Evolutionary conservation across 345 rosid genomes (phyloP).

Genomic region (Ricinus communis): DNA sequence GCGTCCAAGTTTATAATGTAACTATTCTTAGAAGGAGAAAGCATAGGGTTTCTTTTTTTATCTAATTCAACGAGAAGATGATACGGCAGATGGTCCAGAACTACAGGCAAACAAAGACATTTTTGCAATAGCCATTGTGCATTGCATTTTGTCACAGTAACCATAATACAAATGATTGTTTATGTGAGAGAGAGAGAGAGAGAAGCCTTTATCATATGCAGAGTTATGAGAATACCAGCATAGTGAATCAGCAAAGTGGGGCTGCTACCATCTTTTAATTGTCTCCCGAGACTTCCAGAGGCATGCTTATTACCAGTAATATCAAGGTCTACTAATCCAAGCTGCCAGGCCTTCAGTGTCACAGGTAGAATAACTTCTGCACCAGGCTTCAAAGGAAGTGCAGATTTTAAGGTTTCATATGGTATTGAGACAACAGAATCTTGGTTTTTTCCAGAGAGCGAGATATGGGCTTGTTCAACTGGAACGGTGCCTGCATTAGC

Average conservation of each 20-base stretch:
- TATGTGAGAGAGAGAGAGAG: not conserved
- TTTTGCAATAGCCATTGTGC: not conserved
- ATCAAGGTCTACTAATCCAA: conserved; percentile 61
- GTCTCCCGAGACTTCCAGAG: conserved; percentile 58
- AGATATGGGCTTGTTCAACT: conserved; percentile 87
- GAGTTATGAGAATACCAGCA: conserved; percentile 53
- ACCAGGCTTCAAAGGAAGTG: conserved; percentile 93
- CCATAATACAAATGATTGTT: not conserved
- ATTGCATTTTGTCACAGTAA: not conserved
- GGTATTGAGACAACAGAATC: conserved; percentile 83
- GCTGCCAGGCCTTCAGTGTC: conserved; percentile 94
- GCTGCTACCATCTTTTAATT: conserved; percentile 68
- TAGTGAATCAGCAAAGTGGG: conserved; percentile 86
- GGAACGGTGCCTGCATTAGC: conserved; percentile 96
- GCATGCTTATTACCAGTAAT: conserved; percentile 50
- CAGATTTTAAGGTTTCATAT: conserved; percentile 64
- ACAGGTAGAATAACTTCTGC: conserved; percentile 81
- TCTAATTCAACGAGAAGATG: too few relatives aligned
- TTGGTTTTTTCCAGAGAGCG: conserved; percentile 92
- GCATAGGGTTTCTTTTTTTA: not conserved
- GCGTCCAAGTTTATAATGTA: not conserved
- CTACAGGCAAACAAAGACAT: not conserved
- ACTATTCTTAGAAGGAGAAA: not conserved
- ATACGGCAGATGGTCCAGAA: not conserved
- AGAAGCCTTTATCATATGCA: not conserved